Evolutionary conservation across 768 basidiomycete genomes (phyloP).

Genomic region (Podaxis sp.): DNA sequence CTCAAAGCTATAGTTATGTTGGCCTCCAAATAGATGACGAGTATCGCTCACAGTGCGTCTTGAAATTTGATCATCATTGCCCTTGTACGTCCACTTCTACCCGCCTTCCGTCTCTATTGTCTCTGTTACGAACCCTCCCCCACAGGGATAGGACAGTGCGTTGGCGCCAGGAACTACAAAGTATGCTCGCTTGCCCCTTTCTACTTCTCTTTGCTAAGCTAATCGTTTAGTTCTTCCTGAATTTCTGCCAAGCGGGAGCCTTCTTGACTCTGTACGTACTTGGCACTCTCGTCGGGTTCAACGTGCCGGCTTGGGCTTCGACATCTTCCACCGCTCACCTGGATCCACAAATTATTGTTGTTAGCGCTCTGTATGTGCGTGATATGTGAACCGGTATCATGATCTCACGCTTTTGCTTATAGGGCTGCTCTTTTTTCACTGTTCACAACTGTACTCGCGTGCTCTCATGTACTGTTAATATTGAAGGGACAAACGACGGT

Average conservation of each 20-base stretch:
- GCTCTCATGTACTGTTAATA: constrained; percentile 63
- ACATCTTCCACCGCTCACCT: constrained; percentile 25
- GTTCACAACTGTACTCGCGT: constrained; percentile 61
- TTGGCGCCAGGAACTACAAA: constrained; percentile 91
- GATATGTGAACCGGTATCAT: background rate
- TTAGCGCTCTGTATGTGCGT: constrained; percentile 68
- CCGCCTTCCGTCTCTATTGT: background rate
- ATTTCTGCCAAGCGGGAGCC: constrained; percentile 67
- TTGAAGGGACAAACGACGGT: constrained; percentile 73
- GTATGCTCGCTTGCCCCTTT: constrained; percentile 31
- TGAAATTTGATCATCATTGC: constrained; percentile 89
- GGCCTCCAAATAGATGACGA: background rate
- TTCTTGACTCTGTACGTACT: constrained; percentile 66
- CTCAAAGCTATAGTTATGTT: background rate
- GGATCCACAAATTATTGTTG: constrained; percentile 69
- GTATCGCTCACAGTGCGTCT: constrained; percentile 56
- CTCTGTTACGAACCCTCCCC: constrained; percentile 12
- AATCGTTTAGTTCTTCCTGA: constrained; percentile 73
- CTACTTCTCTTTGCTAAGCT: constrained; percentile 4
- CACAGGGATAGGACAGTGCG: constrained; percentile 90
- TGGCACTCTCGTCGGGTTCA: constrained; percentile 43
- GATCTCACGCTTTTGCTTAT: background rate
- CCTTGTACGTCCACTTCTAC: constrained; percentile 60
- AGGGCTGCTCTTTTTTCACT: constrained; percentile 72
- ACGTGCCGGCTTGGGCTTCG: constrained; percentile 13